Percentiles rank a stretch among this genome's conserved stretches.
phyloP scores from a whole-genome alignment of 139 green algal species.

The Closterium sp. region DNA sequence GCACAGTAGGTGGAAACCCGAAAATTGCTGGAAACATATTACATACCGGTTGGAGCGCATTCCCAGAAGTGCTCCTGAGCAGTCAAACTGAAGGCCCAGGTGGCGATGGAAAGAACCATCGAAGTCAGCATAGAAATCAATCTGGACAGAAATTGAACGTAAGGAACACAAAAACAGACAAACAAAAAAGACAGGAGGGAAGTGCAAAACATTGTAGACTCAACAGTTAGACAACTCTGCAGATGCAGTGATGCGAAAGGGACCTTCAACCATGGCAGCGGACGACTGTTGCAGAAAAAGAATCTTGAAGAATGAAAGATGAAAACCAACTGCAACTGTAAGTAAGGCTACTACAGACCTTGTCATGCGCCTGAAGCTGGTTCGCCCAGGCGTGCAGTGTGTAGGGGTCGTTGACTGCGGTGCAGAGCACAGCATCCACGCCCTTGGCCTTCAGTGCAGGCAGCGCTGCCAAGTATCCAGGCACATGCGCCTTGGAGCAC shows the following conservation, averaged over 20 bases:
- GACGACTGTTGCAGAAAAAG: background rate
- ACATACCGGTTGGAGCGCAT: constrained; percentile 19
- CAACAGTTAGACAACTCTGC: too few relatives aligned
- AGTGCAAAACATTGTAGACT: too few relatives aligned
- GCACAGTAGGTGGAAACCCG: too few relatives aligned
- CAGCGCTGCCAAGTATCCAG: constrained; percentile 29
- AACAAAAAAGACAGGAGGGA: background rate
- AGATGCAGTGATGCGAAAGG: too few relatives aligned
- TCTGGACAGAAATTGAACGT: constrained; percentile 1
- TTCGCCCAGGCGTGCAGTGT: constrained; percentile 36
- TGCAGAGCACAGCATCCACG: constrained; percentile 37
- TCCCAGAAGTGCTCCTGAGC: constrained; percentile 15
- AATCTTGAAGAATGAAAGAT: background rate
- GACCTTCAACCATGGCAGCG: background rate
- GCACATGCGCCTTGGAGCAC: constrained; percentile 37
- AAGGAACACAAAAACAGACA: background rate
- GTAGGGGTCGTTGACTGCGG: constrained; percentile 41
- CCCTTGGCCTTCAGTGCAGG: constrained; percentile 37
- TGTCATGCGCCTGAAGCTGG: constrained; percentile 26
- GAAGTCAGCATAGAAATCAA: constrained; percentile 48
- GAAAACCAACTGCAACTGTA: background rate
- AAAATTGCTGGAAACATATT: too few relatives aligned
- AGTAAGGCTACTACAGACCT: constrained; percentile 11
- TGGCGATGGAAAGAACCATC: constrained; percentile 29
- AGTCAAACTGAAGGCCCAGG: constrained; percentile 31